These are phyloP conservation scores for Psidium guajava DNA, from an alignment of 345 rosid species.

Conservation along the genomic window DNA sequence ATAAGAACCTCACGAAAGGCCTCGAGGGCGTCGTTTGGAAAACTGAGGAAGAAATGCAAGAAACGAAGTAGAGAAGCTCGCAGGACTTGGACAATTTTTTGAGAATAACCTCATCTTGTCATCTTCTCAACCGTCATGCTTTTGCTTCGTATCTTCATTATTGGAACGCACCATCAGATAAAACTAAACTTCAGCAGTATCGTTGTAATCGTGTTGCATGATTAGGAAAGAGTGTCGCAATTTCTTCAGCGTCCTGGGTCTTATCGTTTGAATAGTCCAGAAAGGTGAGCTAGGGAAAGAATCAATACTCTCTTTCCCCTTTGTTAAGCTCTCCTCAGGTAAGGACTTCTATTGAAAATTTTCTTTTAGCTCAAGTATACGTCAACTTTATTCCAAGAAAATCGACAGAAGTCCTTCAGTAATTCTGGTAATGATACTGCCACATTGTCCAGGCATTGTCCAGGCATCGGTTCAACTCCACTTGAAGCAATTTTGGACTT, in stretches of 20 bases:
- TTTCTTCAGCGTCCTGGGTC: neutral
- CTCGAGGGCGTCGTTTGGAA: constrained; percentile 12
- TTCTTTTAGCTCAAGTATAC: neutral
- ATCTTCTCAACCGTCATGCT: neutral
- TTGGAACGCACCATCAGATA: neutral
- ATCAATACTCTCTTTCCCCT: neutral
- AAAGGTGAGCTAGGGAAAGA: neutral
- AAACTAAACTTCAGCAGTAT: neutral
- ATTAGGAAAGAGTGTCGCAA: neutral
- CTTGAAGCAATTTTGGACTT: neutral
- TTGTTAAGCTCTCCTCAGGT: neutral
- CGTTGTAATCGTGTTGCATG: neutral
- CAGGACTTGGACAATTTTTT: neutral
- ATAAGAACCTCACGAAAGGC: constrained; percentile 10
- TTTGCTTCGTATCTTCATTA: neutral
- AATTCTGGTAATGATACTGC: neutral
- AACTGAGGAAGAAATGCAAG: constrained; percentile 14
- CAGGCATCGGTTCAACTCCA: neutral
- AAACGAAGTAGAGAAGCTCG: neutral
- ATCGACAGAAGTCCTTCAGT: neutral
- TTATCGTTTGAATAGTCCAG: neutral
- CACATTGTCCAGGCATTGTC: neutral
- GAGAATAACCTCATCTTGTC: neutral
- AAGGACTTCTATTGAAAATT: neutral
- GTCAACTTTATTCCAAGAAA: neutral